Evolutionary conservation across 139 green algal genomes (phyloP), one percentile per base, ranked within the genome.

Genomic region (Chlorella sorokiniana): DNA sequence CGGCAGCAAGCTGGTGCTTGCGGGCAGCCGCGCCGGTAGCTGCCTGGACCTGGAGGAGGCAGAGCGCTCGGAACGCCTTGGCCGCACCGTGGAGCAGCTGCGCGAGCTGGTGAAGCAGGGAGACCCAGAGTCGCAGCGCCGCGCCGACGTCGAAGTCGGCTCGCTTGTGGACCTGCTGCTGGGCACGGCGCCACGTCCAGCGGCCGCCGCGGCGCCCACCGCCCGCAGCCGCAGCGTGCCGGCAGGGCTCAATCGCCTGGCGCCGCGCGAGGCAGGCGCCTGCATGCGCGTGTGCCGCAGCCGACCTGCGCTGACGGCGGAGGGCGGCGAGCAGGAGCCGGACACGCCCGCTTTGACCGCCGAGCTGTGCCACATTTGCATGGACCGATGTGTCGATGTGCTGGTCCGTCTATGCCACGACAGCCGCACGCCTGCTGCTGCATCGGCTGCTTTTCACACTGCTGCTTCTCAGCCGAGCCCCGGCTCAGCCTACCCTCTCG

Each of bases 341-440:
- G 51, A 52, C 72, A 62, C 20, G 20, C 51, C 70, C 31, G 37
- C 51, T 4, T 10, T 54, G n/a, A 51, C 45, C 45, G 72, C 35
- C 8, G 72, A 79, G 35, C 40, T 64, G 62, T 87, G 84, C 48
- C 37, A 59, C 9, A 88, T 88, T 59, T 88, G 84, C 79, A 88
- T 88, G 84, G 84, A 88, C 54, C 35, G 72, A 27, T 33, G 31
- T 56, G 71, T 83, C 33, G 69, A 35, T 11, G 78, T 83, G 27
- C 33, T 59, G 64, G 78, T 83, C 45, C 6, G 76, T 65, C 18
- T 31, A 25, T 59, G 48, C 48, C 16, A 33, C 23, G 18, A 33
- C 67, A 48, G 6, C 18, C 38, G 2, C 54, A 16, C 54, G 64
- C 33, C 33, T 71, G 64, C 6, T 42, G 4, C 10, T 45, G 2